Evolutionary conservation across 2,329 filamentous ascomycete species (phyloP), one percentile per base, ranked within the genome.

Genomic region (Dendrostoma leiphaemia): DNA sequence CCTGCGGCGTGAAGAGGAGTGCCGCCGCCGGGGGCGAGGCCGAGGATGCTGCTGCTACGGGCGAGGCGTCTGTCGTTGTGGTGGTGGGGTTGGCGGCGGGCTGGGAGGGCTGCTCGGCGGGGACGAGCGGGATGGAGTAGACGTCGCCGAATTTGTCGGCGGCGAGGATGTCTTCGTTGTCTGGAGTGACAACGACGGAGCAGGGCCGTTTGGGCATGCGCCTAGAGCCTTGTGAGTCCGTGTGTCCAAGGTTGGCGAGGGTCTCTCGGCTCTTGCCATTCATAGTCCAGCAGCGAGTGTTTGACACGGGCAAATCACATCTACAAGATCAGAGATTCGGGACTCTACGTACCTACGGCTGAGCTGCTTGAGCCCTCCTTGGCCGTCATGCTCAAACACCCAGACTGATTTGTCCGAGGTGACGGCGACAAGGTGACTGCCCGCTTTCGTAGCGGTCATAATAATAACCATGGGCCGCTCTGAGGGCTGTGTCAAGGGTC

Each of bases 111-210:
- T 56, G 45, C 19, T 61, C 61, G 38, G 54, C 51, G 52, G 65
- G 65, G 41, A 91, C 68, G 3, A 97, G 76, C 13, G 94, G 93
- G 7, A 99, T 73, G 10, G 89, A 83, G 72, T 96, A 97, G 57
- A 97, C 93, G 69, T 99, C 94, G 61, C 94, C 94, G 65, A 97
- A 97, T 71, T 99, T 99, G 76, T 99, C 94, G 49, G 85, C 93
- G 58, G 84, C 85, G 54, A 97, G 72, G 59, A 99, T 90, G 8
- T 85, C 89, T 40, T 79, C 77, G 58, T 83, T 79, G 66, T 92
- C 86, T 35, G 82, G 75, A 7, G 88, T 84, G 49, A 97, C 72
- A 48, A 80, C 74, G 54, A 97, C 76, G 32, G 89, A 85, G 66
- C 87, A 93, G 12, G 92, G 91, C 32, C 91, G 85, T 74, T 97